Base-by-base conservation (phyloP, 2,329 filamentous ascomycete species). In the Hymenoscyphus repandus region DNA sequence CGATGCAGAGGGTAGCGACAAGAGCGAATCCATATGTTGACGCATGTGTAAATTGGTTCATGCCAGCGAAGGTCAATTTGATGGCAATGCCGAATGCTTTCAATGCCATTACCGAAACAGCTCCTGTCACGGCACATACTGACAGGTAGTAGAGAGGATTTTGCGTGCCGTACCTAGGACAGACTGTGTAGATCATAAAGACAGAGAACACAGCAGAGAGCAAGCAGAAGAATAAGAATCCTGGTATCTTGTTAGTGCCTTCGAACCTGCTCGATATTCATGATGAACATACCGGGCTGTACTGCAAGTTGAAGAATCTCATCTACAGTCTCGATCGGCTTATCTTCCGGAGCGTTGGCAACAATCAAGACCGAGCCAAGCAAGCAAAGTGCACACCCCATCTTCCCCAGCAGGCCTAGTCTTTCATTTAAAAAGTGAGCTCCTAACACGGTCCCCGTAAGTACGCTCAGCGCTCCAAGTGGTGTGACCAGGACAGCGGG, bases 21-120 rank as follows among this genome's bases (percentile, higher is more conserved):
- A 99, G 96, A 70, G 91, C 84, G 69, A 99, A 99, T 57, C 96
- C 91, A 64, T 99, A 99, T 53, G 93, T 99, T 43, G 90, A 96
- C 1, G 93, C 88, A 62, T 95, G 88, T 3, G 81, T 83, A 69
- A 99, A 96, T 70, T 99, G 93, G 71, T 99, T 99, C 70, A 93
- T 86, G 48, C 92, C 93, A 45, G 79, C 83, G 59, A 99, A 82
- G 0, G 91, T 97, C 65, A 99, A 82, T 73, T 97, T 97, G 58
- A 99, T 76, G 32, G 93, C 93, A 68, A 97, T 96, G 51, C 93
- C 93, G 63, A 99, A 97, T 3, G 93, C 92, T 75, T 99, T 99
- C 71, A 97, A 88, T 30, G 93, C 90, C 93, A 99, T 99, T 74
- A 99, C 92, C 11, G 93, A 97, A 55, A 99, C 86, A 47, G 91